Evolutionary conservation across 345 rosid species (phyloP), one percentile per base, ranked within the genome.

Genomic region (Euphorbia lathyris): DNA sequence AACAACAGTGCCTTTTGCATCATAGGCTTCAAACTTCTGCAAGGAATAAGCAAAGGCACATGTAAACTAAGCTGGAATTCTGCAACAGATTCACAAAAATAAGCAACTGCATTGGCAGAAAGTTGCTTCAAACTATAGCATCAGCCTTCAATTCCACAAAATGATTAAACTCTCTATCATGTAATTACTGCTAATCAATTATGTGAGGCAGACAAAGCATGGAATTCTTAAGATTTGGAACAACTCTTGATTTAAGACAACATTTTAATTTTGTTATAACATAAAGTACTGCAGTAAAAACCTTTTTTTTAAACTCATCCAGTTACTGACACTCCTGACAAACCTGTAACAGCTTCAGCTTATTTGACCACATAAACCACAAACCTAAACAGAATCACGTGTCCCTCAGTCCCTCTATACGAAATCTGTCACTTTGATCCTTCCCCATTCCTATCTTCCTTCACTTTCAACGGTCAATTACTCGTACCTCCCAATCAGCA

Each of bases 21-120:
- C 94, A 71, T 90, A 95, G 40, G 99, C 99, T 82, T 92, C 98
- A 34, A 90, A 95, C 76, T 90, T 95, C 99, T 95, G 89, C 77
- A 77, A 63, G 76, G 59, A 63, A 67, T 40, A 72, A 71, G 30
- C 25, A n/a, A 45, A 55, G 17, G 55, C 13, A 40, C 3, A 65
- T 58, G 61, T 57, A 27, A 48, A 43, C 36, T 13, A 19, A 69
- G 52, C 50, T 12, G 51, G 11, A 34, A 34, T 34, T 34, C 3
- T 50, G 45, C 62, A 53, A 43, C 8, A 34, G 23, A 63, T 12
- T 55, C 17, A 32, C 61, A 29, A 36, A 34, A 11, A 64, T 26
- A 48, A 26, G 55, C 55, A n/a, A 56, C 40, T 0, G 9, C 38
- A 45, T 47, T 25, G 0, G 3, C 11, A 23, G 10, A 30, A 2